Base-by-base conservation (phyloP, 2,329 filamentous ascomycete genomes). In the Zymoseptoria passerinii region DNA sequence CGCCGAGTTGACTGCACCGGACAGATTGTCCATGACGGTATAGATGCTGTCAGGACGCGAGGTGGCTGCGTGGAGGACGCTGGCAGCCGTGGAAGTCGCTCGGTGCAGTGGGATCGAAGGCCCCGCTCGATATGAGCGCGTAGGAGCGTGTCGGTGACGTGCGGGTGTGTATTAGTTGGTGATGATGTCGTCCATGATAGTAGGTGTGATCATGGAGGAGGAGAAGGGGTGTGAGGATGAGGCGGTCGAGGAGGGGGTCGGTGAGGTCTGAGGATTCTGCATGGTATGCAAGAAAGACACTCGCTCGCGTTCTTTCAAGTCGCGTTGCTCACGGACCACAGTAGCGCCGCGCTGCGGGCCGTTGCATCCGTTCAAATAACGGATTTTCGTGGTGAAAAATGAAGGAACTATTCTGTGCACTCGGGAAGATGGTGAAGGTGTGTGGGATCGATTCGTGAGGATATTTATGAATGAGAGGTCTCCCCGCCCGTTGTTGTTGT, bases 41-140 rank as follows among this genome's bases (percentile, higher is more conserved):
- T 62, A 55, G 56, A 60, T 55, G 53, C 59, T 66, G 63, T 60
- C 48, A 55, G 58, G 51, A 67, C 63, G 65, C 64, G 62, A 62
- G 55, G 53, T 50, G 28, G 29, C 49, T 50, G 58, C 44, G n/a
- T 53, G 28, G 35, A 29, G 23, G 27, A 28, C n/a, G 53, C 29
- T 50, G 53, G 40, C 48, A 50, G 16, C 28, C 44, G 53, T 28
- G 44, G 20, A 28, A 50, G 16, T 50, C 28, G 44, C 20, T 50
- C 28, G 44, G 23, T 54, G 35, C 28, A 18, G 16, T n/a, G 19
- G 27, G 23, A 19, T 28, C 10, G 16, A 18, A 35, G 18, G 53
- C 53, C 59, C 56, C 53, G 59, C 59, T 28, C 57, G 58, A 60
- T 62, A 58, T 60, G 19, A 53, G 54, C 58, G 60, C 52, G 58